A percentile compares a stretch with the other conserved stretches of the same genome.
Conservation (phyloP, 2,329 filamentous ascomycete genomes). For the Cladophialophora carrionii region DNA sequence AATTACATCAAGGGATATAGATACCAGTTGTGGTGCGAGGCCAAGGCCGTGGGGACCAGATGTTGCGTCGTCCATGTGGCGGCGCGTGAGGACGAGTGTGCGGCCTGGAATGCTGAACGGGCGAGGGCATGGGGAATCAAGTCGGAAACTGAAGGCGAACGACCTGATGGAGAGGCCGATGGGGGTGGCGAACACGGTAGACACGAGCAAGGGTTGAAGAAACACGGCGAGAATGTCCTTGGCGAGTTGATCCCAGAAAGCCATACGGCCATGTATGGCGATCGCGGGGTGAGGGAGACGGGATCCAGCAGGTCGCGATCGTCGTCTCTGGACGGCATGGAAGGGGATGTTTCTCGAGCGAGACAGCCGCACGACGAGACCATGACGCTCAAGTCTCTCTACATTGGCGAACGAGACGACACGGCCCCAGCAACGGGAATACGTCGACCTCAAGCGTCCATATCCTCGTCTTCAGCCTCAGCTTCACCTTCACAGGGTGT, state of each 20-base stretch:
- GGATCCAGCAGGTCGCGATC: slow-evolving; percentile 21
- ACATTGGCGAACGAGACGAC: slow-evolving; percentile 27
- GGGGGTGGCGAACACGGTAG: background rate
- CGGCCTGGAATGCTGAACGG: slow-evolving; percentile 37
- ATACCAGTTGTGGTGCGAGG: slow-evolving; percentile 69
- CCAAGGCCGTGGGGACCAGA: slow-evolving; percentile 64
- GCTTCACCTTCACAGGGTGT: background rate
- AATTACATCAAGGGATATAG: slow-evolving; percentile 72
- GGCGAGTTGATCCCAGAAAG: slow-evolving; percentile 38
- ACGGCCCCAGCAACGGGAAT: background rate
- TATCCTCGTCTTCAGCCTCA: background rate
- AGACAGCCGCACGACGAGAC: slow-evolving; percentile 26
- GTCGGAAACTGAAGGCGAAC: slow-evolving; percentile 2
- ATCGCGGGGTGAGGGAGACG: slow-evolving; percentile 21
- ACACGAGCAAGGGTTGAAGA: background rate
- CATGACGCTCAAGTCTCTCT: slow-evolving; percentile 38
- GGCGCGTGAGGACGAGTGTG: slow-evolving; percentile 37
- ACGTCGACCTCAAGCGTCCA: background rate
- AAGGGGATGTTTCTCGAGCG: background rate
- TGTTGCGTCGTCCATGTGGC: slow-evolving; percentile 60
- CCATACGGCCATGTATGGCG: slow-evolving; percentile 39
- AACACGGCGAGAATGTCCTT: slow-evolving; percentile 31
- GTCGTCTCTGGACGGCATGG: slow-evolving; percentile 28
- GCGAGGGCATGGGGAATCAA: slow-evolving; percentile 27
- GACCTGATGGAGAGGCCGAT: background rate